Conservation (phyloP, 1,284 basidiomycete genomes). For the Golubevia sp. region DNA sequence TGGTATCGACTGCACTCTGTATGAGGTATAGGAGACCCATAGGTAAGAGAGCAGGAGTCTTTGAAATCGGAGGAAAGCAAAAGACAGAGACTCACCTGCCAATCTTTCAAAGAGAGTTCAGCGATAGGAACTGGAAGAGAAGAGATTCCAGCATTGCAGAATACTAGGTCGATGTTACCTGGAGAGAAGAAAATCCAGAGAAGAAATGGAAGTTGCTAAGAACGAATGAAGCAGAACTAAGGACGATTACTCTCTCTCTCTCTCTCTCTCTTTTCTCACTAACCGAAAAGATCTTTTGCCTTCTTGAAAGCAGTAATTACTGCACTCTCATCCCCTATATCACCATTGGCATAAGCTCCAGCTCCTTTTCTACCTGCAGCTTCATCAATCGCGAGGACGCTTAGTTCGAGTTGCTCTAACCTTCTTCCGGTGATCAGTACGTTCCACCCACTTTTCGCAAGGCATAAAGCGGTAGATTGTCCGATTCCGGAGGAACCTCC, state of each 20-base stretch:
- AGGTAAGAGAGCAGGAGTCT: background rate
- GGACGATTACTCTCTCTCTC: background rate
- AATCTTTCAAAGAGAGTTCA: constrained; percentile 30
- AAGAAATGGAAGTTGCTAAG: background rate
- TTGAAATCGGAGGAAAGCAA: background rate
- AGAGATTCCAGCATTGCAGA: constrained; percentile 41
- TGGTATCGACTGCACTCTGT: constrained; percentile 35
- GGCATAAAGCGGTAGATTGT: constrained; percentile 27
- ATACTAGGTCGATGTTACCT: constrained; percentile 36
- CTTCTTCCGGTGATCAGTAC: constrained; percentile 34
- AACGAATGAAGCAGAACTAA: constrained; percentile 6
- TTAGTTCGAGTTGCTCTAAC: constrained; percentile 19
- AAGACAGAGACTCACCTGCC: constrained; percentile 15
- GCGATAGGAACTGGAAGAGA: constrained; percentile 30
- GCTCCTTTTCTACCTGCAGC: constrained; percentile 13
- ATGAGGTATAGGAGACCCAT: background rate
- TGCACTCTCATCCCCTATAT: constrained; percentile 33
- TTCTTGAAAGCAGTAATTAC: constrained; percentile 12
- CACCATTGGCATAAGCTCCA: constrained; percentile 17
- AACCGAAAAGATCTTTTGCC: background rate
- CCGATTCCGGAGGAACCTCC: constrained; percentile 20
- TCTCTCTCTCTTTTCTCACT: background rate
- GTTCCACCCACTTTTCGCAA: constrained; percentile 38
- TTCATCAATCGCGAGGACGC: constrained; percentile 15
- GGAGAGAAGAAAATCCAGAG: background rate